Evolutionary conservation across 2,329 filamentous ascomycete genomes (phyloP).

Genomic region (Exophiala lecanii-corni): DNA sequence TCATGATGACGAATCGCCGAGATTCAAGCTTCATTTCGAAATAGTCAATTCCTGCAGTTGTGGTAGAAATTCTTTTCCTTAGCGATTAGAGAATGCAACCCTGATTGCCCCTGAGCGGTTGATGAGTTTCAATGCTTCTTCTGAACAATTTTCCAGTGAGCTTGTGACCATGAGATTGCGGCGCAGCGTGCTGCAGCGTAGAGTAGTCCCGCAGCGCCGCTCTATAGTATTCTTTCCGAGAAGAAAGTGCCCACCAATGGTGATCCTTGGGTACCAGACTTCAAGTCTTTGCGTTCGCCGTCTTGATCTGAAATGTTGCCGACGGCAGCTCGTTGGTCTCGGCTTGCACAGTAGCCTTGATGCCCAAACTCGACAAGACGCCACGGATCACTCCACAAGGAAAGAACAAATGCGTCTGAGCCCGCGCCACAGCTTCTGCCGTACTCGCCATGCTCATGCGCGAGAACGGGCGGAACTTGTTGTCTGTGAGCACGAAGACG

Average conservation of each 20-base stretch:
- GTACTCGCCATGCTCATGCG: slow-evolving; percentile 82
- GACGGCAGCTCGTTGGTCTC: slow-evolving; percentile 81
- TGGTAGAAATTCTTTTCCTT: no score
- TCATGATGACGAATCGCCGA: slow-evolving; percentile 4
- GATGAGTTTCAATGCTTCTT: no score
- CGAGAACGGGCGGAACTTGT: slow-evolving; percentile 79
- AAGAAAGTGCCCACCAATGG: no score
- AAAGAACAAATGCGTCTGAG: slow-evolving; percentile 80
- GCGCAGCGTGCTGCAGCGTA: no score
- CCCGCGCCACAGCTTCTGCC: slow-evolving; percentile 66
- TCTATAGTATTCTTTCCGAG: no score
- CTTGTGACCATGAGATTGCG: no score
- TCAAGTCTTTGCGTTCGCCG: slow-evolving; percentile 32
- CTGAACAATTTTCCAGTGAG: no score
- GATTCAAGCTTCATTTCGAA: background rate
- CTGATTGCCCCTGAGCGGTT: no score
- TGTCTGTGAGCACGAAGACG: slow-evolving; percentile 93
- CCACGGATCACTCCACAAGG: slow-evolving; percentile 90
- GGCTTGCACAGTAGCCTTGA: slow-evolving; percentile 84
- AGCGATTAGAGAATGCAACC: no score
- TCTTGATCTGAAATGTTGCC: slow-evolving; percentile 95
- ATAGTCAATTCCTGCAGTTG: no score
- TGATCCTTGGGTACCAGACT: no score
- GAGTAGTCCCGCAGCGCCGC: no score
- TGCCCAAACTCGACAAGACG: slow-evolving; percentile 85